phyloP scores from a whole-genome alignment of 805 yeast species.

The Candida broadrunensis region DNA sequence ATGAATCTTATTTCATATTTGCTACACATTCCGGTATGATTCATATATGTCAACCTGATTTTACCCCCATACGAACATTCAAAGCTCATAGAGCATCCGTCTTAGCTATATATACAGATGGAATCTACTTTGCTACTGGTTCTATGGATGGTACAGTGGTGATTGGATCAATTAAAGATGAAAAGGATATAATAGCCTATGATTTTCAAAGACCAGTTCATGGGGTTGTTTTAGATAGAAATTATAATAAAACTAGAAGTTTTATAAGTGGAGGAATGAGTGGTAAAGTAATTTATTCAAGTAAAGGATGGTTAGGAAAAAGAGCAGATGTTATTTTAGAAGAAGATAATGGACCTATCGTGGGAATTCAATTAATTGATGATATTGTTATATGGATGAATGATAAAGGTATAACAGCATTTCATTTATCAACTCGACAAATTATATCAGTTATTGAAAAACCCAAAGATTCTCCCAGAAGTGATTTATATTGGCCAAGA shows the following conservation, averaged over 20 bases:
- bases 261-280: slow-evolving; percentile 89
- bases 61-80: slow-evolving; percentile 63
- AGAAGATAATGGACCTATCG: slow-evolving; percentile 65
- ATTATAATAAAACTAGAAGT: slow-evolving; percentile 57
- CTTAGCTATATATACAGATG: slow-evolving; percentile 69
- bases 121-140: slow-evolving; percentile 75
- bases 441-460: slow-evolving; percentile 51
- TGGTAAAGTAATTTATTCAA: slow-evolving; percentile 73
- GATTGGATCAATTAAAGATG: slow-evolving; percentile 65
- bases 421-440: slow-evolving; percentile 51
- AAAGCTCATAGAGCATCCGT: slow-evolving; percentile 87
- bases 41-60: slow-evolving; percentile 61
- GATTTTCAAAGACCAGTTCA: slow-evolving; percentile 89
- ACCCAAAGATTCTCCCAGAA: slow-evolving; percentile 55
- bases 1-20: slow-evolving; percentile 63
- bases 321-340: slow-evolving; percentile 67
- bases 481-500: slow-evolving; percentile 84
- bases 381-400: slow-evolving; percentile 79
- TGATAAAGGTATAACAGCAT: slow-evolving; percentile 72
- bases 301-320: slow-evolving; percentile 84
- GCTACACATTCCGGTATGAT: slow-evolving; percentile 89
- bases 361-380: slow-evolving; percentile 60
- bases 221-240: slow-evolving; percentile 75
- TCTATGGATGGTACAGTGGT: slow-evolving; percentile 94
- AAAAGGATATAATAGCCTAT: slow-evolving; percentile 63